A percentile compares a stretch with the other conserved stretches of the same genome.
Evolutionary conservation across 768 basidiomycete genomes (phyloP).

Genomic region (Erythrobasidium yunnanense): DNA sequence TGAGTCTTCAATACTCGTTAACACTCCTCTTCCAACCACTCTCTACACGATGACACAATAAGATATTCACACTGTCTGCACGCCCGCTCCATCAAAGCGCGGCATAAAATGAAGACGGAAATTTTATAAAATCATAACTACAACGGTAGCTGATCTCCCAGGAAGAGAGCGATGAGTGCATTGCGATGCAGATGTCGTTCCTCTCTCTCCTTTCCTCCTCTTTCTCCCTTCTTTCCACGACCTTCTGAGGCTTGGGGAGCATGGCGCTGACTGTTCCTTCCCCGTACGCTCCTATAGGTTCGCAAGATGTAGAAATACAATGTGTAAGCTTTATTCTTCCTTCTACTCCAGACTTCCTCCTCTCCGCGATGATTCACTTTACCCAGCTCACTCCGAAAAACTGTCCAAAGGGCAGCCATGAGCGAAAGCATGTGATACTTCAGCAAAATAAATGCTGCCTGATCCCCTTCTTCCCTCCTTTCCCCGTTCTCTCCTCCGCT

Average conservation of each 20-base stretch:
- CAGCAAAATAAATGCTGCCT: no score
- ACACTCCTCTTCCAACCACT: conserved; percentile 1
- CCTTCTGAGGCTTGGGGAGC: no score
- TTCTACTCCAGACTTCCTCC: no score
- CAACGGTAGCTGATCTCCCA: conserved; percentile 27
- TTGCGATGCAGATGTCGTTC: background rate
- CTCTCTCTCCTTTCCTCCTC: background rate
- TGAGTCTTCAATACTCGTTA: background rate
- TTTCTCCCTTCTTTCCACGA: background rate
- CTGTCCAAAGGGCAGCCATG: no score
- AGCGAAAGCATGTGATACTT: no score
- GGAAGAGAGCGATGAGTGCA: background rate
- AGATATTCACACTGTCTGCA: conserved; percentile 29
- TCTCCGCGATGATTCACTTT: conserved; percentile 10
- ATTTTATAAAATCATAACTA: conserved; percentile 16
- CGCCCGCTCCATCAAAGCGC: background rate
- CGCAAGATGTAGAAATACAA: no score
- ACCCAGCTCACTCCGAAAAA: conserved; percentile 25
- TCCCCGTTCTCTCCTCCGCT: no score
- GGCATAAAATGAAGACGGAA: conserved; percentile 12
- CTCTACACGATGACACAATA: conserved; percentile 15
- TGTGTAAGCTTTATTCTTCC: no score
- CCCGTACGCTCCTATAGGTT: no score
- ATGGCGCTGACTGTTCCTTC: no score
- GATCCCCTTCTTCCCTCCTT: no score